Conservation (phyloP, 2,329 filamentous ascomycete genomes). For the Neonectria magnoliae region DNA sequence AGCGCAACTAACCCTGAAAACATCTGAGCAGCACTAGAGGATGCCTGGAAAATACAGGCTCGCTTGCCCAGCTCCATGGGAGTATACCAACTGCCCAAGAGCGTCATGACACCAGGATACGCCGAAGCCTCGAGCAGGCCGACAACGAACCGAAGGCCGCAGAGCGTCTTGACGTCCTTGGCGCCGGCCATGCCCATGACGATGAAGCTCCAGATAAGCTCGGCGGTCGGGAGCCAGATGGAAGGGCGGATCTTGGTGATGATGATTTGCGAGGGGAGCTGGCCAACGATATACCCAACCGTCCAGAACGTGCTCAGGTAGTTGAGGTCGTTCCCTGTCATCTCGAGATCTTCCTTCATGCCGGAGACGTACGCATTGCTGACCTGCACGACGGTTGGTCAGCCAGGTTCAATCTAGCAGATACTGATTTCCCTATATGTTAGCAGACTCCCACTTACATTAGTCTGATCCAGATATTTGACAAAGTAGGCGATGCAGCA, state of each 20-base stretch:
- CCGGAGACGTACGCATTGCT: conserved; percentile 52
- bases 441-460: conserved; percentile 29
- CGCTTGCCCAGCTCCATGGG: conserved; percentile 53
- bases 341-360: conserved; percentile 61
- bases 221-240: conserved; percentile 50
- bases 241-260: conserved; percentile 50
- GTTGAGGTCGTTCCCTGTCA: conserved; percentile 64
- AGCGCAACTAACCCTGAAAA: conserved; percentile 48
- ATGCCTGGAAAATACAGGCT: conserved; percentile 53
- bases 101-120: conserved; percentile 49
- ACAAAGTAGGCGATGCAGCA: conserved; percentile 50
- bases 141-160: conserved; percentile 52
- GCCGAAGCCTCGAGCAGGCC: conserved; percentile 49
- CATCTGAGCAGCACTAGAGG: conserved; percentile 50
- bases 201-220: conserved; percentile 41
- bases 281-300: conserved; percentile 64
- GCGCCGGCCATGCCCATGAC: conserved; percentile 50
- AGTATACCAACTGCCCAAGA: conserved; percentile 54
- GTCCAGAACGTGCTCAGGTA: conserved; percentile 63
- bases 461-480: conserved; percentile 48
- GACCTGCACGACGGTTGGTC: conserved; percentile 10
- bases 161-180: conserved; percentile 48
- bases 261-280: conserved; percentile 50
- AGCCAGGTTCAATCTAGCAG: background rate
- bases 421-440: background rate